Percentiles rank a stretch among this genome's conserved stretches.
Evolutionary conservation across 371 early-diverging fungal species (phyloP).

Genomic region (Nematocida ironsii): DNA sequence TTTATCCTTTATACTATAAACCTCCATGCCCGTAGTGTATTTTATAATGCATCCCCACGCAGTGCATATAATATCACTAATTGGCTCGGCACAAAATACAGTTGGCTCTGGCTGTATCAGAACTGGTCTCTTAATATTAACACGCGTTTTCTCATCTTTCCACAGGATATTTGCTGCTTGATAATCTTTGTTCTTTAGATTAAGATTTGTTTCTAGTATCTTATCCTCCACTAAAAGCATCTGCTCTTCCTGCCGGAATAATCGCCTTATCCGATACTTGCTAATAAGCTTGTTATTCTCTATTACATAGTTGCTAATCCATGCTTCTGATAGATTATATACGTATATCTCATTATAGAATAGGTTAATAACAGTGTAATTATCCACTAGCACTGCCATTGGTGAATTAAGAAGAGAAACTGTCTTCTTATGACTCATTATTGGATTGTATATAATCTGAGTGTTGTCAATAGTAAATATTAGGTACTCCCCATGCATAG

Average conservation of each 20-base stretch:
- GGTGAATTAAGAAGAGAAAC: not conserved
- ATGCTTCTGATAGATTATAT: not conserved
- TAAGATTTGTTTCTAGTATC: not conserved
- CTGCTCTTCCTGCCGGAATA: not conserved
- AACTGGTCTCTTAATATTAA: constrained; percentile 12
- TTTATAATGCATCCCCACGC: constrained; percentile 34
- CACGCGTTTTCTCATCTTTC: not conserved
- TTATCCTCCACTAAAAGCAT: constrained; percentile 16
- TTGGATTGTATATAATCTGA: not conserved
- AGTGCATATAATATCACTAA: constrained; percentile 35
- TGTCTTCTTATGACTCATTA: not conserved
- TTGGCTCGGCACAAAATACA: constrained; percentile 31
- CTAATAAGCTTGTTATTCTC: constrained; percentile 9
- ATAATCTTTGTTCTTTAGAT: not conserved
- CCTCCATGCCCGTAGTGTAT: constrained; percentile 48
- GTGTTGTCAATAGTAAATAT: constrained; percentile 7
- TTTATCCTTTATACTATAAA: constrained; percentile 11
- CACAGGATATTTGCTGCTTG: not conserved
- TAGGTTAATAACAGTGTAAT: not conserved
- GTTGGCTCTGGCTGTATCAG: constrained; percentile 54
- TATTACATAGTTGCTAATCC: not conserved
- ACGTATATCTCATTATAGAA: constrained; percentile 7
- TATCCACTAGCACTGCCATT: not conserved
- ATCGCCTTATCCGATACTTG: constrained; percentile 11
- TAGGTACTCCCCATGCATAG: constrained; percentile 33